A percentile compares a stretch with the other conserved stretches of the same genome.
Conservation (phyloP, 2,329 filamentous ascomycete species). For the Trichoderma aggressivum region DNA sequence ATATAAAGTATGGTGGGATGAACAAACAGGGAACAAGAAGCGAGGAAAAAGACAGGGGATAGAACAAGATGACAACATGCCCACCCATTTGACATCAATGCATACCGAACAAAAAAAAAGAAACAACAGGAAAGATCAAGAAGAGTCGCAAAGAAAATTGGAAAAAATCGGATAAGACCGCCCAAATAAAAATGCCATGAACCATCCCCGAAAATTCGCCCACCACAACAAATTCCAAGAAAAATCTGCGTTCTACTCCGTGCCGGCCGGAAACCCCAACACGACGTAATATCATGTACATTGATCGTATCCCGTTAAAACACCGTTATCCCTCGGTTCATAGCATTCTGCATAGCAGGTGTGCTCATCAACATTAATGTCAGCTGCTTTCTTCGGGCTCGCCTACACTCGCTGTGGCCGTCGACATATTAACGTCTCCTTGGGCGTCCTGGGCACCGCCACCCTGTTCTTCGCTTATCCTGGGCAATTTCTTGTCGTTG, state of each 20-base stretch:
- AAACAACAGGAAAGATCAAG: background rate
- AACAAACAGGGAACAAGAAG: background rate
- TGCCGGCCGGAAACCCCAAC: background rate
- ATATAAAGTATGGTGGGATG: background rate
- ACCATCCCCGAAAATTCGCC: background rate
- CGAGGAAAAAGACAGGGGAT: background rate
- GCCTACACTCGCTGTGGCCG: background rate
- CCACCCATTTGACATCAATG: background rate
- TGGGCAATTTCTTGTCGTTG: background rate
- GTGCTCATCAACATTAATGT: background rate
- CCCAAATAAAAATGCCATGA: constrained; percentile 2
- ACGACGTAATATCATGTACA: constrained; percentile 7
- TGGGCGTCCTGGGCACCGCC: background rate
- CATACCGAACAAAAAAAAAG: background rate
- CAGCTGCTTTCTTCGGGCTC: background rate
- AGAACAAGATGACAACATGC: background rate
- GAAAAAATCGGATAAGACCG: background rate
- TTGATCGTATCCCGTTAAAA: background rate
- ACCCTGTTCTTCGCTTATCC: background rate
- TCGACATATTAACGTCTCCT: background rate
- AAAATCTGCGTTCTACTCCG: background rate
- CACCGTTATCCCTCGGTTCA: background rate
- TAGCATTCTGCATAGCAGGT: background rate
- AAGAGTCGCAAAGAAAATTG: background rate
- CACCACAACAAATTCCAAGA: background rate